A percentile compares a stretch with the other conserved stretches of the same genome.
These are phyloP conservation scores for Ustulina deusta DNA, from an alignment of 2,329 filamentous ascomycete genomes.

Conservation along the genomic window DNA sequence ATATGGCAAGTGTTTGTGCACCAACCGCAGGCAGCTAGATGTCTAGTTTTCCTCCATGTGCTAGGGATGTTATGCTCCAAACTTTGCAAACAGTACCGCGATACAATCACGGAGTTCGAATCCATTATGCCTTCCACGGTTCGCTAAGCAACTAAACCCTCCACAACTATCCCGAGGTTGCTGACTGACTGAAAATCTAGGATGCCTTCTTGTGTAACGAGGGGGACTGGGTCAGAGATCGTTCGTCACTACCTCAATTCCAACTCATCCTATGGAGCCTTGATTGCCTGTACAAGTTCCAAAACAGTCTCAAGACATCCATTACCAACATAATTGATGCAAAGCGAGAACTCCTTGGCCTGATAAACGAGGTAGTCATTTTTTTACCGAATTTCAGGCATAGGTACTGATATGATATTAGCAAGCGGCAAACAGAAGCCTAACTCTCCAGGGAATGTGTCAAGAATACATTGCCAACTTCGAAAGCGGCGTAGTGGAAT, in stretches of 20 bases:
- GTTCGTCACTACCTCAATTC: conserved; percentile 12
- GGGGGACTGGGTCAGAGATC: conserved; percentile 4
- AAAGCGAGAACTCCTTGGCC: conserved; percentile 18
- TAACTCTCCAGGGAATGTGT: conserved; percentile 30
- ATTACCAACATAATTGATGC: conserved; percentile 31
- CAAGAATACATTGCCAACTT: conserved; percentile 27
- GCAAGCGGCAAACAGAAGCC: conserved; percentile 27
- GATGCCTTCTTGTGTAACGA: conserved; percentile 23
- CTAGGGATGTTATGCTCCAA: conserved; percentile 26
- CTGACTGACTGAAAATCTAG: conserved; percentile 13
- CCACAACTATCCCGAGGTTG: neutral
- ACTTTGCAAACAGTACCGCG: conserved; percentile 23
- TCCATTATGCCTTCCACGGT: conserved; percentile 14
- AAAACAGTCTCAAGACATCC: conserved; percentile 29
- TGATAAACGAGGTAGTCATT: conserved; percentile 22
- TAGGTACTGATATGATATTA: neutral
- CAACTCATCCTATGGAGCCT: conserved; percentile 31
- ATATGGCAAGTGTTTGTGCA: conserved; percentile 39
- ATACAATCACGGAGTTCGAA: conserved; percentile 27
- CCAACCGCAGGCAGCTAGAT: conserved; percentile 36
- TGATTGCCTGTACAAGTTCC: conserved; percentile 31
- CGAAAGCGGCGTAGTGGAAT: conserved; percentile 25
- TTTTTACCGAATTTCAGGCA: no score
- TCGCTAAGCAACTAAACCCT: neutral
- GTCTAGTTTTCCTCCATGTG: conserved; percentile 30